phyloP scores from a whole-genome alignment of 768 basidiomycete species.

The Trametes meyenii region DNA sequence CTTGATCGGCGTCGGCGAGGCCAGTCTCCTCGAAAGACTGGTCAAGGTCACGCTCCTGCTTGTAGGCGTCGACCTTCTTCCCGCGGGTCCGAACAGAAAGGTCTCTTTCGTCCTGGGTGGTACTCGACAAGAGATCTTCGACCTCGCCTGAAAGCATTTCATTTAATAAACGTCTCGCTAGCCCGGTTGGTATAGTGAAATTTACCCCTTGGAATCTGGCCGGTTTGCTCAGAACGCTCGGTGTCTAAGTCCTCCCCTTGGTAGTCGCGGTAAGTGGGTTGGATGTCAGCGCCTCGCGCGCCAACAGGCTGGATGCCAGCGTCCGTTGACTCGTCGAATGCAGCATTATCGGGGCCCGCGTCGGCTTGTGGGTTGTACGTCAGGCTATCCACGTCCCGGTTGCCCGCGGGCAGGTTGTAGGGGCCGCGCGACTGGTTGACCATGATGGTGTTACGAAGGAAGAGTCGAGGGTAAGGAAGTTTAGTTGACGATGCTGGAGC shows the following conservation, averaged over 20 bases:
- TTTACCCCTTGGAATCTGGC: conserved; percentile 27
- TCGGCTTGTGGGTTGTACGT: conserved; percentile 30
- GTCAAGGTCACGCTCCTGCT: conserved; percentile 32
- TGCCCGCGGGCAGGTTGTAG: conserved; percentile 23
- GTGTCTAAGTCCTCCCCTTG: conserved; percentile 28
- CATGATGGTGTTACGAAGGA: background rate
- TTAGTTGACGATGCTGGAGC: background rate
- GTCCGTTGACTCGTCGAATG: conserved; percentile 24
- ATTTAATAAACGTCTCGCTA: background rate
- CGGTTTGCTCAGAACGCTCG: conserved; percentile 25
- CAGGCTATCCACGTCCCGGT: conserved; percentile 24
- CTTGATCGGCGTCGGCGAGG: conserved; percentile 21
- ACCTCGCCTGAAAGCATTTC: conserved; percentile 24
- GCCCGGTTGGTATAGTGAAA: background rate
- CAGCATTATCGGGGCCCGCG: conserved; percentile 26
- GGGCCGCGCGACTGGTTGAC: conserved; percentile 20
- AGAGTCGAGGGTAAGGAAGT: background rate
- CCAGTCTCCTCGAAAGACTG: conserved; percentile 21
- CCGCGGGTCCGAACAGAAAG: conserved; percentile 29
- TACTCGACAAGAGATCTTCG: conserved; percentile 26
- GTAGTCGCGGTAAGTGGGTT: conserved; percentile 25
- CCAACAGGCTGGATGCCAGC: conserved; percentile 23
- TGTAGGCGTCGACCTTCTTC: conserved; percentile 28
- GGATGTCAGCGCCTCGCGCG: conserved; percentile 30
- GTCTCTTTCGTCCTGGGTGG: conserved; percentile 22